Percentiles rank a stretch among this genome's conserved stretches.
phyloP scores from a whole-genome alignment of 164 flowering plant species.

The Taxillus chinensis region DNA sequence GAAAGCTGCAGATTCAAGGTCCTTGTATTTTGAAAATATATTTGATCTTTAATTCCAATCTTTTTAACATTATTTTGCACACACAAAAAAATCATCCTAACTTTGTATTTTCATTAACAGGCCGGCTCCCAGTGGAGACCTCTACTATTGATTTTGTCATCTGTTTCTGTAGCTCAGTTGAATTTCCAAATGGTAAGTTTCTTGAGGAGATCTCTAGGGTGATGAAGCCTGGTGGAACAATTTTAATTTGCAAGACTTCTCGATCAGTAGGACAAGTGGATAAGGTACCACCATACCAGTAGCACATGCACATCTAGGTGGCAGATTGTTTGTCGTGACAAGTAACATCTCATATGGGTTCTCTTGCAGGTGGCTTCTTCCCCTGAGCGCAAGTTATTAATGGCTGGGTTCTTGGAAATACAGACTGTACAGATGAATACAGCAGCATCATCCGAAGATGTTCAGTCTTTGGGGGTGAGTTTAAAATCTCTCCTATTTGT shows the following conservation, averaged over 20 bases:
- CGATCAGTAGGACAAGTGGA: conserved; percentile 18
- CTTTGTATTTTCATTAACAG: conserved; percentile 20
- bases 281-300: conserved; percentile 16
- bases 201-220: conserved; percentile 45
- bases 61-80: too few species aligned
- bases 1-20: too few species aligned
- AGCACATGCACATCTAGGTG: not conserved
- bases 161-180: conserved; percentile 25
- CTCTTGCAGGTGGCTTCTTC: conserved; percentile 37
- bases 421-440: conserved; percentile 27
- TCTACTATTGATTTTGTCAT: conserved; percentile 44
- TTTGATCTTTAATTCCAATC: too few species aligned
- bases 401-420: conserved; percentile 65
- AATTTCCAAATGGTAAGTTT: conserved; percentile 35
- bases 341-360: not conserved
- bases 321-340: not conserved
- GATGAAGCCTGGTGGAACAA: conserved; percentile 62
- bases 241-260: conserved; percentile 24
- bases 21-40: too few species aligned
- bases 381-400: conserved; percentile 47
- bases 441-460: conserved; percentile 15
- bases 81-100: too few species aligned
- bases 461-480: conserved; percentile 39
- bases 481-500: not conserved
- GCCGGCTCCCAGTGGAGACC: conserved; percentile 47